A percentile compares a stretch with the other conserved stretches of the same genome.
Conservation (phyloP, 163 green algal species). For the Chlorella variabilis region DNA sequence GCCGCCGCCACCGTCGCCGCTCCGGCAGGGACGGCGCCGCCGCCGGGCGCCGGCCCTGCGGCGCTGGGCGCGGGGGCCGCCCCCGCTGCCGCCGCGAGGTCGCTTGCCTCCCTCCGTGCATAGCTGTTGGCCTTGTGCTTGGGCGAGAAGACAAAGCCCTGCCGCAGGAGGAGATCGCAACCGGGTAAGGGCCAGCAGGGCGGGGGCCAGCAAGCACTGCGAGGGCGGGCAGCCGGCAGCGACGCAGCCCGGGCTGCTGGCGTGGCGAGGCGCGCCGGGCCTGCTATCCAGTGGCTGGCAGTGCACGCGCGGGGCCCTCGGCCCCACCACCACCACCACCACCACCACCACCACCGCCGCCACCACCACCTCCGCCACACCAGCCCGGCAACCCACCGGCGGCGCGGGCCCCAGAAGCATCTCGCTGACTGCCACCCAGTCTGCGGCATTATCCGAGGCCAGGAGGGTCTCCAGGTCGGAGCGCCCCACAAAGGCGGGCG, state of each 20-base stretch:
- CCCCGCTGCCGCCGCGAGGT: neutral
- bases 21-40: no score
- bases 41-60: neutral
- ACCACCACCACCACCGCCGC: no score
- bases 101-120: slow-evolving; percentile 4
- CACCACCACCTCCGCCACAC: no score
- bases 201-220: no score
- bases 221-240: neutral
- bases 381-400: no score
- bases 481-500: slow-evolving; percentile 75
- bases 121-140: slow-evolving; percentile 90
- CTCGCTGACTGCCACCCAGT: slow-evolving; percentile 90
- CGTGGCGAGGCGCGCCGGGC: no score
- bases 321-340: no score
- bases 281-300: no score
- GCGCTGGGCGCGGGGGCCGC: neutral
- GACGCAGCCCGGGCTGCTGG: neutral
- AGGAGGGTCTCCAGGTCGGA: slow-evolving; percentile 93
- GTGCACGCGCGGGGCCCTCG: no score
- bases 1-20: neutral
- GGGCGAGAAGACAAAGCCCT: slow-evolving; percentile 85
- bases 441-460: slow-evolving; percentile 64
- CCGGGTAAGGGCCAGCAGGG: neutral
- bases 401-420: slow-evolving; percentile 93
- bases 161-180: neutral